Conservation (phyloP, 139 green algal genomes). For the Pseudopediastrum boryanum region DNA sequence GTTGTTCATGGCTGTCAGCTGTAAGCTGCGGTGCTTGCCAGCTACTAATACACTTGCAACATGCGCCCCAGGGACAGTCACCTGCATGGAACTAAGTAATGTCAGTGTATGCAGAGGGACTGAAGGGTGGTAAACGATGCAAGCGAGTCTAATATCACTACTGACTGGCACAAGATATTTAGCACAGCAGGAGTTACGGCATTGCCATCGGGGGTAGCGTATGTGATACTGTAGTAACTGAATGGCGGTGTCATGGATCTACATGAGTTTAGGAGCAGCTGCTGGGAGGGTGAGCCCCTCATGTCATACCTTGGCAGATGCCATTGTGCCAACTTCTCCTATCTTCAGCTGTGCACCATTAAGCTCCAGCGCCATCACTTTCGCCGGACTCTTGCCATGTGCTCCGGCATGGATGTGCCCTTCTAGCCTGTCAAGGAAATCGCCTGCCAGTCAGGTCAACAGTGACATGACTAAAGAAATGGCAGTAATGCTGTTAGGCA, state of each 20-base stretch:
- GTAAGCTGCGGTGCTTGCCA: neutral
- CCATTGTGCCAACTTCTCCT: slow-evolving; percentile 6
- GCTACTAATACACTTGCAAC: neutral
- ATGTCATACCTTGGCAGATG: slow-evolving; percentile 17
- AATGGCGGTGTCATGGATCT: too few relatives aligned
- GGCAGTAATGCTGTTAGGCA: too few relatives aligned
- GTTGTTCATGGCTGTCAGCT: too few relatives aligned
- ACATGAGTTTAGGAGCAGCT: too few relatives aligned
- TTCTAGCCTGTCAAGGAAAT: neutral
- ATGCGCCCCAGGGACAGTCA: slow-evolving; percentile 33
- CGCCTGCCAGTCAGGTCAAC: neutral
- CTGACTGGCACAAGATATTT: too few relatives aligned
- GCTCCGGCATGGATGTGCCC: slow-evolving; percentile 25
- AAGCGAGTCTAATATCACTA: too few relatives aligned
- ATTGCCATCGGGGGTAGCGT: too few relatives aligned
- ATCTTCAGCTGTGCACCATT: slow-evolving; percentile 22
- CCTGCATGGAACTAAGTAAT: neutral
- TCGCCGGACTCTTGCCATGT: neutral
- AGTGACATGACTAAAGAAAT: neutral
- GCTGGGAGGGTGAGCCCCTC: neutral
- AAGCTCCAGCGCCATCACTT: slow-evolving; percentile 27
- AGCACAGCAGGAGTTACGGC: too few relatives aligned
- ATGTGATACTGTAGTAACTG: too few relatives aligned
- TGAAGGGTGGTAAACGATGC: too few relatives aligned
- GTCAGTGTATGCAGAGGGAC: too few relatives aligned